Percentiles rank a stretch among this genome's conserved stretches.
These are phyloP conservation scores for Parafenestella ontariensis DNA, from an alignment of 2,329 filamentous ascomycete species.

Conservation along the genomic window DNA sequence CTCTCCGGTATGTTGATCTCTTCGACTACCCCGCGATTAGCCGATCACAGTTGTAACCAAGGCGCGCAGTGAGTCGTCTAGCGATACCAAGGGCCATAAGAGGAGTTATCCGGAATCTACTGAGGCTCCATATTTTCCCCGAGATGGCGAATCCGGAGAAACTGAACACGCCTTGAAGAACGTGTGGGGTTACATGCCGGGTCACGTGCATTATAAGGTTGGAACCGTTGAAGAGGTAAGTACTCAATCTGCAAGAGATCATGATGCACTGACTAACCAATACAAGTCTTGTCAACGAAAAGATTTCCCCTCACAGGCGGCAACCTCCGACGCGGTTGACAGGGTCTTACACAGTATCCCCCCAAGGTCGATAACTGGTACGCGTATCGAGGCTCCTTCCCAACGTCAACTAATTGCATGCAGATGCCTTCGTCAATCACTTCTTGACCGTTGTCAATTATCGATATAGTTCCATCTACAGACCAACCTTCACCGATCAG, in stretches of 20 bases:
- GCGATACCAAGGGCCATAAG: slow-evolving; percentile 26
- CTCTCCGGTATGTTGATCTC: slow-evolving; percentile 23
- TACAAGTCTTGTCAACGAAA: slow-evolving; percentile 1
- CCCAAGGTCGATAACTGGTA: slow-evolving; percentile 43
- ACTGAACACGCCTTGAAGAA: slow-evolving; percentile 38
- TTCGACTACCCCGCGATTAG: not conserved
- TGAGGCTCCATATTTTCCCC: slow-evolving; percentile 7
- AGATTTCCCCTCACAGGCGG: slow-evolving; percentile 12
- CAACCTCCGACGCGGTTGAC: slow-evolving; percentile 41
- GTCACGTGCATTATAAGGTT: slow-evolving; percentile 43
- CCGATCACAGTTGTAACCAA: slow-evolving; percentile 4
- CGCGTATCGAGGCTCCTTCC: not conserved
- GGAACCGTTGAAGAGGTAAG: slow-evolving; percentile 24
- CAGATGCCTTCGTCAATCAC: slow-evolving; percentile 57
- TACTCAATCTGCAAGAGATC: not conserved
- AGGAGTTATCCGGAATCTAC: slow-evolving; percentile 21
- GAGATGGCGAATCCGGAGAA: slow-evolving; percentile 14
- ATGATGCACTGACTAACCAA: not conserved
- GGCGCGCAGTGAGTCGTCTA: slow-evolving; percentile 18
- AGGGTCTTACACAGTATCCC: slow-evolving; percentile 41
- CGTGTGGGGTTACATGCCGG: slow-evolving; percentile 48
- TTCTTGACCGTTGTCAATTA: slow-evolving; percentile 56
- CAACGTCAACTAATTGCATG: slow-evolving; percentile 4
- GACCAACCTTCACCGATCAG: slow-evolving; percentile 53
- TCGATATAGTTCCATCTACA: slow-evolving; percentile 57